These are phyloP conservation scores for Mrakia hoshinonis DNA, from an alignment of 768 basidiomycete species.

Conservation along the genomic window DNA sequence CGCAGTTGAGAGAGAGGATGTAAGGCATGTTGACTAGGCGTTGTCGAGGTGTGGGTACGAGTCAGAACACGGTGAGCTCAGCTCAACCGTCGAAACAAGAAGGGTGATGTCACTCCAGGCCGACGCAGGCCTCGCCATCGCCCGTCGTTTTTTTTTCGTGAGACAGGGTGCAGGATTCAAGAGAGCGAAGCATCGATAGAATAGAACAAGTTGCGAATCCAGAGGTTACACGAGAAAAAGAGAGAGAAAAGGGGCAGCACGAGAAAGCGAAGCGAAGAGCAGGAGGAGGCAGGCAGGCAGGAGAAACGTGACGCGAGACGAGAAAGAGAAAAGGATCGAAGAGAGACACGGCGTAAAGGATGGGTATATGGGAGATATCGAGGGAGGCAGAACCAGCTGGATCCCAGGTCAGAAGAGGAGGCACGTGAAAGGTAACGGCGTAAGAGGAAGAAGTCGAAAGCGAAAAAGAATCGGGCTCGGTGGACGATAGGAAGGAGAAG, in stretches of 20 bases:
- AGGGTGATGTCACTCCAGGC: too few species aligned
- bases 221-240: neutral
- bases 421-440: neutral
- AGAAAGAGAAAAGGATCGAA: neutral
- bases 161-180: neutral
- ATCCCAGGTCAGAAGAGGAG: neutral
- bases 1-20: constrained; percentile 23
- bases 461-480: too few species aligned
- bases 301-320: neutral
- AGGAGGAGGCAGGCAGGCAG: neutral
- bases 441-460: neutral
- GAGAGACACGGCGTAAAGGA: neutral
- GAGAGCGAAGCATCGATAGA: neutral
- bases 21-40: neutral
- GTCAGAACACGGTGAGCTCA: neutral
- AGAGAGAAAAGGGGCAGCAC: constrained; percentile 7
- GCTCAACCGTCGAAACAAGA: too few species aligned
- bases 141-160: neutral
- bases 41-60: neutral
- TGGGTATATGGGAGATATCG: neutral
- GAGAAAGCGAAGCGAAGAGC: neutral
- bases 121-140: too few species aligned
- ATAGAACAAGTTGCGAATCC: neutral
- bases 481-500: too few species aligned
- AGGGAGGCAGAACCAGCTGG: neutral